These are phyloP conservation scores for Phialophora macrospora DNA, from an alignment of 2,329 filamentous ascomycete genomes.

Conservation along the genomic window DNA sequence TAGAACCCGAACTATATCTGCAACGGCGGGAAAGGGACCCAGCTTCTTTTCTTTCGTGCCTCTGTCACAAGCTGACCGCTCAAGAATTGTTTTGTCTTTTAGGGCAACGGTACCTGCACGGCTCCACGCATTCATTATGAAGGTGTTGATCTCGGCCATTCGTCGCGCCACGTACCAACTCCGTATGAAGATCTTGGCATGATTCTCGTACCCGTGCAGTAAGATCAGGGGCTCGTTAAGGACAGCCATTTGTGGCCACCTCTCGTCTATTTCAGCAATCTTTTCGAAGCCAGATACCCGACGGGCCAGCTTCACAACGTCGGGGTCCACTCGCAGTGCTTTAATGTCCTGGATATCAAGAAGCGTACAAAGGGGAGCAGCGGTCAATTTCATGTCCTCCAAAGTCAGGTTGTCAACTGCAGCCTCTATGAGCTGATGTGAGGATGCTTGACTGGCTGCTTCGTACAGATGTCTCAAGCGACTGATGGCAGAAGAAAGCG, in stretches of 20 bases:
- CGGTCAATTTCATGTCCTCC: slow-evolving; percentile 25
- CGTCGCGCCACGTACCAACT: slow-evolving; percentile 26
- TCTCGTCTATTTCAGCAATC: background rate
- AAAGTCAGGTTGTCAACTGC: slow-evolving; percentile 27
- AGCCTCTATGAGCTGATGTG: slow-evolving; percentile 19
- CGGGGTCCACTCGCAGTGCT: slow-evolving; percentile 14
- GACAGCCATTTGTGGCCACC: slow-evolving; percentile 19
- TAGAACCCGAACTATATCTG: background rate
- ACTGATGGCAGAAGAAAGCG: slow-evolving; percentile 26
- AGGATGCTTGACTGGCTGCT: background rate
- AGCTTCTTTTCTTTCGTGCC: background rate
- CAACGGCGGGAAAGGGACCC: slow-evolving; percentile 11
- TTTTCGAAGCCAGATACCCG: slow-evolving; percentile 3
- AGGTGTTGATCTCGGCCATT: slow-evolving; percentile 14
- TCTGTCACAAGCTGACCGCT: slow-evolving; percentile 19
- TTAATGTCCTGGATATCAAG: slow-evolving; percentile 1
- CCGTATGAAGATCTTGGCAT: slow-evolving; percentile 18
- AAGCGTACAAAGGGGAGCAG: background rate
- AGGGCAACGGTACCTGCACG: background rate
- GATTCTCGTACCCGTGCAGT: background rate
- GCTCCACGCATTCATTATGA: slow-evolving; percentile 13
- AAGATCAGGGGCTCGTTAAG: slow-evolving; percentile 29
- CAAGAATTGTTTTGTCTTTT: slow-evolving; percentile 27
- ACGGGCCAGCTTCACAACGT: background rate
- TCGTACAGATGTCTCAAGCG: slow-evolving; percentile 32